Base-by-base conservation (phyloP, 2,329 filamentous ascomycete genomes). In the Pseudocercospora pini-densiflorae region DNA sequence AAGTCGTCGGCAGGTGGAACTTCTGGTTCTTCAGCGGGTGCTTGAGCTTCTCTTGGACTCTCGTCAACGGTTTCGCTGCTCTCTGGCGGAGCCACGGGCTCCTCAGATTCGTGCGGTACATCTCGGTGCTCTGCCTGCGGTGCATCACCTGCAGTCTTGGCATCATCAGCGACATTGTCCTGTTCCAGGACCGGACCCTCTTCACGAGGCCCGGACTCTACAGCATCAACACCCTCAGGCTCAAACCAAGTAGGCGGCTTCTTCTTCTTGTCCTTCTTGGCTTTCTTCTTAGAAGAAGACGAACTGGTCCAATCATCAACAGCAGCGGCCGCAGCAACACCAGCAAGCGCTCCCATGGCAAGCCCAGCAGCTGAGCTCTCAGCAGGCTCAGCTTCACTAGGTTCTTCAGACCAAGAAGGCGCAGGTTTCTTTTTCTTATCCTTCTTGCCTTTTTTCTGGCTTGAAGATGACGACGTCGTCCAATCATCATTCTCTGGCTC, bases 261-360 rank as follows among this genome's bases (percentile, higher is more conserved):
- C 29, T 72, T 74, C 68, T 81, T 80, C 53, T 80, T 79, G 67
- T 80, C 80, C 27, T 79, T 77, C 63, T 81, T 81, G 69, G 80
- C 79, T 45, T 76, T 75, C 66, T 74, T 72, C 66, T 77, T 76
- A 16, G 64, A 62, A 16, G 62, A 43, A 24, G 57, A 59, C 14
- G 57, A 47, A 27, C 19, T 59, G 9, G 57, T 21, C 57, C 57
- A 43, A 5, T 59, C 57, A 27, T 55, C 36, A 21, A 43, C 23
- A 45, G 29, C 62, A 54, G 45, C 57, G 33, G 31, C 57, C 1
- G 31, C 45, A n/a, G 24, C 57, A 27, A 55, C 53, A 49, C 36
- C 40, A 21, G 40, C 53, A 36, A 29, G 40, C 7, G 33, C 21
- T 19, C 33, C 54, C 9, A 43, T 27, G 5, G 53, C 54, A 29